Evolutionary conservation across 2,329 filamentous ascomycete species (phyloP).

Genomic region (Thermoascus crustaceus): DNA sequence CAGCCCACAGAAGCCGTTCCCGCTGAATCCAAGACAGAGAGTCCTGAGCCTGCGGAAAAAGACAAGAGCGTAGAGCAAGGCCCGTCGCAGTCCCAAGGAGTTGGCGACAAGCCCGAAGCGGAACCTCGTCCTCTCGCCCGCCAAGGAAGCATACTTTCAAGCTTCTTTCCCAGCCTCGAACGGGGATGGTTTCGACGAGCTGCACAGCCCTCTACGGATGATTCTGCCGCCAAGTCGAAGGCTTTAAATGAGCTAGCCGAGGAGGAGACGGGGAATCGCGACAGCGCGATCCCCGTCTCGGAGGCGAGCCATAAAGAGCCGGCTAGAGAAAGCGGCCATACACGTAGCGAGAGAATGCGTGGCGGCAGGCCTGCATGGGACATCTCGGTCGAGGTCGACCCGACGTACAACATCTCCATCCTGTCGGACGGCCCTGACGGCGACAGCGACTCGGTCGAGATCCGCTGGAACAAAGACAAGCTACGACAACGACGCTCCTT

Average conservation of each 20-base stretch:
- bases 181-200: conserved; percentile 24
- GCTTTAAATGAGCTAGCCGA: conserved; percentile 30
- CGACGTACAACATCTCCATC: conserved; percentile 12
- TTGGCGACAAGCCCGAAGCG: conserved; percentile 10
- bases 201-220: conserved; percentile 14
- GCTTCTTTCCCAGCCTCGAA: conserved; percentile 29
- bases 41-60: no score
- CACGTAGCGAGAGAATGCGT: conserved; percentile 18
- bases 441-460: conserved; percentile 5
- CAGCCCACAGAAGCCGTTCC: no score
- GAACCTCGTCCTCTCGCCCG: conserved; percentile 9
- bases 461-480: conserved; percentile 5
- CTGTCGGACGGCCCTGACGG: conserved; percentile 6
- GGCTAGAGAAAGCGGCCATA: conserved; percentile 38
- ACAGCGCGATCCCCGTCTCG: conserved; percentile 38
- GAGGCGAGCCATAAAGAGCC: conserved; percentile 31
- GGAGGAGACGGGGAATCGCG: conserved; percentile 36
- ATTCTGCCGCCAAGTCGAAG: no score
- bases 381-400: conserved; percentile 10
- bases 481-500: conserved; percentile 21
- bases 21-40: no score
- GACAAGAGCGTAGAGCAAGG: no score
- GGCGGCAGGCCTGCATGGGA: conserved; percentile 7
- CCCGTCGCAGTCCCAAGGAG: no score
- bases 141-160: conserved; percentile 22